Base-by-base conservation (phyloP, 192 early-diverging fungal genomes). In the Chytriomyces sp. region DNA sequence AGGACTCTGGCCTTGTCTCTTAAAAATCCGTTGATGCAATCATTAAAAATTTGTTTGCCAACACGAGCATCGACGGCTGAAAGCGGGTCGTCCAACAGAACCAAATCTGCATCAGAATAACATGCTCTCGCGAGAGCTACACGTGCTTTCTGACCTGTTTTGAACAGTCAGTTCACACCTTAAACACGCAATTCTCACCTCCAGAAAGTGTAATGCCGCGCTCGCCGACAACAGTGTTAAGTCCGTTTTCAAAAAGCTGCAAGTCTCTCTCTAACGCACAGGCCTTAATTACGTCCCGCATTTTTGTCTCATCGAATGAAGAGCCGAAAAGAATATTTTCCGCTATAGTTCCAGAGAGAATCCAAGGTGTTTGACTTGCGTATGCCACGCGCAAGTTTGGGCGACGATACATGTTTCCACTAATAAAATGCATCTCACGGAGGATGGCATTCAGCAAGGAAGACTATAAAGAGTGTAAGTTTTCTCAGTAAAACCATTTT, bases 401-500 rank as follows among this genome's bases (percentile, higher is more conserved):
- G 44, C 44, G 44, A 49, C 17, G 14, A 49, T n/a, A 49, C 44
- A 49, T 49, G 4, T 70, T 77, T 22, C 44, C 44, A 2, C 44
- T 49, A 12, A 19, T 36, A 54, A 55, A 79, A 19, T 74, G 28
- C 72, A 78, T 70, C 40, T 80, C 79, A 19, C 79, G 62, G 5
- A 81, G 57, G n/a, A 81, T 71, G 2, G 79, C 80, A 58, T 69
- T 70, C 12, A 78, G 31, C 17, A 78, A 62, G 4, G 71, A 73
- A 10, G 62, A 78, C 33, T 67, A 72, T n/a, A 28, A 31, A 22
- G 12, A 1, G 28, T 59, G 26, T n/a, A 49, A n/a, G 44, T 14
- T 49, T 3, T n/a, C 14, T 19, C 5, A 54, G 5, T 3, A 31
- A 44, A n/a, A 39, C 22, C 91, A 95, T 95, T 75, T 97, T 25